Evolutionary conservation across 2,329 filamentous ascomycete species (phyloP), one percentile per base, ranked within the genome.

Genomic region (Thielaviopsis populi): DNA sequence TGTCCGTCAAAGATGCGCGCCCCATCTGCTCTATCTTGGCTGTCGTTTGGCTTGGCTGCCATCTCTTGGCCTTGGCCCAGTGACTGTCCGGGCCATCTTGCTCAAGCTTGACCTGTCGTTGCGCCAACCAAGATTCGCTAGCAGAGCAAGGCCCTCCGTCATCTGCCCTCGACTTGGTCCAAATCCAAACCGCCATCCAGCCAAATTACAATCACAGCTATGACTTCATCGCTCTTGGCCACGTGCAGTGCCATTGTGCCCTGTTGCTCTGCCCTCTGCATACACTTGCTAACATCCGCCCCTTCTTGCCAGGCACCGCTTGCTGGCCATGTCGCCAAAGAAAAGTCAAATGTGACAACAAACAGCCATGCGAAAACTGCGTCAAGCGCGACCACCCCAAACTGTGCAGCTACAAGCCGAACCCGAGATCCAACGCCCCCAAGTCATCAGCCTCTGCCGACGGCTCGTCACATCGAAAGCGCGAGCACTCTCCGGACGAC

Each of bases 301-400:
- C 13, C 19, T 15, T 33, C 19, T 37, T 27, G 22, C 3, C 69
- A 84, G 81, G 81, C 65, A 84, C 82, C 50, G 82, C 82, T 3
- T 86, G 83, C 69, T 86, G 83, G 83, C 83, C 83, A 13, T 86
- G 83, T 70, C 78, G 83, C 56, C 83, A 86, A 72, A 78, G 83
- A 68, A 86, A 86, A 73, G 83, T 86, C 48, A 86, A 86, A 73
- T 86, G 83, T 71, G 83, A 86, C 74, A 86, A 85, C 72, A 83
- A 85, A 71, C 79, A 84, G 69, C 83, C 83, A 0, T 86, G 83
- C 72, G 83, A 86, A 70, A 86, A 86, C 70, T 86, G 83, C 69
- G 79, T 84, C 69, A 85, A 85, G 74, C 75, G 83, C 63, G 83
- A 86, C 66, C 83, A 86, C 68, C 78, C 83, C 1, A 78, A 81